Percentiles rank a stretch among this genome's conserved stretches.
These are phyloP conservation scores for Leccinum boreale DNA, from an alignment of 768 basidiomycete species.

Conservation along the genomic window DNA sequence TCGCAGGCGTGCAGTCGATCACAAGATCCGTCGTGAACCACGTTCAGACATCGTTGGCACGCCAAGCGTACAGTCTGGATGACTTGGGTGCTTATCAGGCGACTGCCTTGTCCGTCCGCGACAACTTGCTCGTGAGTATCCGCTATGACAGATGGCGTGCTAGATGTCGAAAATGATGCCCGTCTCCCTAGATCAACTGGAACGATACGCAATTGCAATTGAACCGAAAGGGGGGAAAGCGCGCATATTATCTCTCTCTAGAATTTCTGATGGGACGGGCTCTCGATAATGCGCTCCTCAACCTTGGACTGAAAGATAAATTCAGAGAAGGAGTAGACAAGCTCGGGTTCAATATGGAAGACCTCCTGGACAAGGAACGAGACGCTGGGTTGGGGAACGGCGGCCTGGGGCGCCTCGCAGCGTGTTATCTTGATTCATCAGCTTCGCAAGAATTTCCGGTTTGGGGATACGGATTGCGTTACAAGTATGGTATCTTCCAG, in stretches of 20 bases:
- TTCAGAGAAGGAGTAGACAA: conserved; percentile 64
- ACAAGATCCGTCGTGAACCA: conserved; percentile 78
- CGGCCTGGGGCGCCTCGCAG: conserved; percentile 92
- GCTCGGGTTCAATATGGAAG: conserved; percentile 90
- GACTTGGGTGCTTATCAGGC: conserved; percentile 90
- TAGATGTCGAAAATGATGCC: not conserved
- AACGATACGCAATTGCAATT: conserved; percentile 76
- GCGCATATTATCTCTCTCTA: conserved; percentile 93
- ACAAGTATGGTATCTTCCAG: conserved; percentile 96
- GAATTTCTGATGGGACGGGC: conserved; percentile 89
- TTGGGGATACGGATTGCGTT: conserved; percentile 93
- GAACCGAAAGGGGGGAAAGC: conserved; percentile 80
- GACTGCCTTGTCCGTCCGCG: conserved; percentile 81
- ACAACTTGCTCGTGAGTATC: conserved; percentile 71
- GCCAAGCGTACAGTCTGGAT: conserved; percentile 88
- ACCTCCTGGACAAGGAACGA: conserved; percentile 82
- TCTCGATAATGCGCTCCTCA: conserved; percentile 79
- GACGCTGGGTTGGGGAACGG: conserved; percentile 96
- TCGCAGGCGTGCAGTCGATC: conserved; percentile 55
- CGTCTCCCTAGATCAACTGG: conserved; percentile 63
- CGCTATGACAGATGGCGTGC: not conserved
- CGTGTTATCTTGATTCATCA: conserved; percentile 94
- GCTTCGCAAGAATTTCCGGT: conserved; percentile 88
- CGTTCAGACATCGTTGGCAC: conserved; percentile 85
- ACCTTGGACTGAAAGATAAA: conserved; percentile 77